These are phyloP conservation scores for Tranzscheliella williamsii DNA, from an alignment of 1,284 basidiomycete genomes.

Conservation along the genomic window DNA sequence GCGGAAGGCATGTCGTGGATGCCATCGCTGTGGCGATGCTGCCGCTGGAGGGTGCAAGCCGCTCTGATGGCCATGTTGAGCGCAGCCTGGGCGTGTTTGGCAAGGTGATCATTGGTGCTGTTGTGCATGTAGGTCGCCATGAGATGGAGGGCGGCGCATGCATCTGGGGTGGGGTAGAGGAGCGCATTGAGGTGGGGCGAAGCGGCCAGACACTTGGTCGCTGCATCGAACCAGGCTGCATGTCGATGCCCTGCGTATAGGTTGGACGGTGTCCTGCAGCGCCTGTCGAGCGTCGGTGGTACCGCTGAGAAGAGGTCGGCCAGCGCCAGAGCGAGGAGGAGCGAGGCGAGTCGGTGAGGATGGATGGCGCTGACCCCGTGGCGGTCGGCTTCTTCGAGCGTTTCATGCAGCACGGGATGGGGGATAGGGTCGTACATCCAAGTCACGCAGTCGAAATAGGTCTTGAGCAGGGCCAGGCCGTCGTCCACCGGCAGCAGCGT, in stretches of 20 bases:
- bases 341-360: constrained; percentile 23
- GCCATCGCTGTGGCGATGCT: too few species aligned
- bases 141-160: constrained; percentile 26
- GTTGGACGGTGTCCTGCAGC: constrained; percentile 1
- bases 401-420: constrained; percentile 15
- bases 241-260: neutral
- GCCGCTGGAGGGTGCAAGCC: too few species aligned
- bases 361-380: constrained; percentile 22
- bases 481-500: constrained; percentile 11
- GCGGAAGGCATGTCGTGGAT: neutral
- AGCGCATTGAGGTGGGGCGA: constrained; percentile 5
- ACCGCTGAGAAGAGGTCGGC: constrained; percentile 15
- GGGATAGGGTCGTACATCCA: constrained; percentile 23
- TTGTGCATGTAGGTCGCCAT: constrained; percentile 22
- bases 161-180: constrained; percentile 19
- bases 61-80: constrained; percentile 9
- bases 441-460: constrained; percentile 20
- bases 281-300: too few species aligned
- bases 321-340: constrained; percentile 21
- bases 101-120: constrained; percentile 10
- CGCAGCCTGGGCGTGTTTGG: neutral
- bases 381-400: constrained; percentile 16
- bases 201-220: constrained; percentile 17
- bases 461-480: constrained; percentile 15
- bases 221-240: constrained; percentile 13